Evolutionary conservation across 1,284 basidiomycete species (phyloP).

Genomic region (Trichosporon asahii): DNA sequence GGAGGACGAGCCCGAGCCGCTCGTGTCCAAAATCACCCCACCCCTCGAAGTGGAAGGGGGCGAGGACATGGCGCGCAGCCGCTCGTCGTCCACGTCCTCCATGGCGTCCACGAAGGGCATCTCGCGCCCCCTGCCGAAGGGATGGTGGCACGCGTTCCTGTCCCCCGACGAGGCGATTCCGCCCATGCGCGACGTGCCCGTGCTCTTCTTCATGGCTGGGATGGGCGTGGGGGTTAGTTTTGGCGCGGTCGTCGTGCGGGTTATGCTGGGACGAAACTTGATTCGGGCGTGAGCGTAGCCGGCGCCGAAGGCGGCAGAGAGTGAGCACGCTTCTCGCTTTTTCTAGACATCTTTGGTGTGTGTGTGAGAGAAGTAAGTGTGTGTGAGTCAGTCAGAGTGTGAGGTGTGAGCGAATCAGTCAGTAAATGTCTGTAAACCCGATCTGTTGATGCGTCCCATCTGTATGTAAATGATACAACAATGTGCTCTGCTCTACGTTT

Average conservation of each 20-base stretch:
- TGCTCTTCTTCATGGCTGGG: conserved; percentile 22
- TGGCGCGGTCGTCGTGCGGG: conserved; percentile 16
- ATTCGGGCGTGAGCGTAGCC: neutral
- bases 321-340: too few relatives aligned
- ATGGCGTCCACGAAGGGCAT: neutral
- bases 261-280: conserved; percentile 10
- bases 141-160: conserved; percentile 12
- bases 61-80: neutral
- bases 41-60: neutral
- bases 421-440: neutral
- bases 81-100: neutral
- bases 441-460: neutral
- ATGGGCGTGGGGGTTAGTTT: conserved; percentile 22
- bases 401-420: too few relatives aligned
- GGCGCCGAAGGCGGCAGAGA: neutral
- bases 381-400: too few relatives aligned
- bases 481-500: too few relatives aligned
- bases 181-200: conserved; percentile 17
- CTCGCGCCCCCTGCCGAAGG: neutral
- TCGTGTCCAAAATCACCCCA: neutral
- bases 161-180: conserved; percentile 15
- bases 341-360: too few relatives aligned
- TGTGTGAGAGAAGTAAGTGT: neutral
- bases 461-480: conserved; percentile 5
- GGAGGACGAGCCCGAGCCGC: neutral